Evolutionary conservation across 768 basidiomycete genomes (phyloP), one percentile per base, ranked within the genome.

Genomic region (Agaricus sinodeliciosus): DNA sequence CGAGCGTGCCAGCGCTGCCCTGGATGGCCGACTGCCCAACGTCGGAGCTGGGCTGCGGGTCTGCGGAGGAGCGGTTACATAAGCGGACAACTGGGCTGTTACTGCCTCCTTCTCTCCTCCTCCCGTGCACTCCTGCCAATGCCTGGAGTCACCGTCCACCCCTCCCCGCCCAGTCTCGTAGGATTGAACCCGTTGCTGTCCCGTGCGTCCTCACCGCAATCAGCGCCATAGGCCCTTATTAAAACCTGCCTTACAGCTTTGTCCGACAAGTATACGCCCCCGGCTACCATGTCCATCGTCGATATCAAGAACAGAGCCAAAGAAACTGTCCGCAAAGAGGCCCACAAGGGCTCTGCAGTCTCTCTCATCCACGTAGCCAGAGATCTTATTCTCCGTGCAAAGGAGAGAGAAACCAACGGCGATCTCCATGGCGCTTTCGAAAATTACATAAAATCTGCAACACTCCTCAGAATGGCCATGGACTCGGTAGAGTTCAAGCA

Each of bases 281-380:
- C 66, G 31, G 69, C 69, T 57, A 70, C 66, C 39, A 65, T 75
- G 61, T 68, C 71, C 9, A 66, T 73, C 19, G 57, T 65, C 9
- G 73, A 74, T 48, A 75, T 79, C 58, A 78, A 76, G 57, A 62
- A 64, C 45, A 73, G 69, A 59, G 73, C 72, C 9, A 73, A 67
- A 57, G 73, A 75, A 41, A 59, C 69, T 9, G 81, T 81, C 11
- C 68, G 70, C 35, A 77, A 73, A 49, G 73, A 74, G 48, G 77
- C 78, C 43, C 76, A 74, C 57, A 82, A 82, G n/a, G 76, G 76
- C 40, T 80, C 85, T 8, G 71, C 84, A 6, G 62, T 79, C 26
- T 69, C 77, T 8, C 76, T 90, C 59, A 80, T 91, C 66, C 77
- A 71, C 62, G 67, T 74, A 18, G 88, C 89, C 19, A 76, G 80